Conservation (phyloP, 495 filamentous ascomycete species). For the Aspergillus diversus region DNA sequence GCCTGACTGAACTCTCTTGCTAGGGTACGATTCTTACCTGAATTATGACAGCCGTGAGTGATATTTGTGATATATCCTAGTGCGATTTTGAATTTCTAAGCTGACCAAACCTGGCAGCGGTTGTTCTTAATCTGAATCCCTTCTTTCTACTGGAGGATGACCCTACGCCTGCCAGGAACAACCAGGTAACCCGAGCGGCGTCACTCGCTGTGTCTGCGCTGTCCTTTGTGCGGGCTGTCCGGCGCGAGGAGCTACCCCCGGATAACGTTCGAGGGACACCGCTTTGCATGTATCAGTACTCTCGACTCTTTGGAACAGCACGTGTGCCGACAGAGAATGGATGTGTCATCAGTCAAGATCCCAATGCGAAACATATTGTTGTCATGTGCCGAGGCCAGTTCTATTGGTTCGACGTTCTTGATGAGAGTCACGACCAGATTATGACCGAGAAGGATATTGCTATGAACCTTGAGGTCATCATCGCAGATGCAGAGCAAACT, state of each 20-base stretch:
- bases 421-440: conserved; percentile 91
- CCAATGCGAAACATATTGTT: conserved; percentile 86
- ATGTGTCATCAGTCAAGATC: conserved; percentile 94
- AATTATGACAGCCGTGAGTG: conserved; percentile 88
- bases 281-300: conserved; percentile 97
- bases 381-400: conserved; percentile 95
- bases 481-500: conserved; percentile 85
- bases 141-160: conserved; percentile 99
- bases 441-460: conserved; percentile 96
- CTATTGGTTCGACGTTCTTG: conserved; percentile 98
- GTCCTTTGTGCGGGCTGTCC: conserved; percentile 89
- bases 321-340: conserved; percentile 93
- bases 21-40: conserved; percentile 98
- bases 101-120: conserved; percentile 51
- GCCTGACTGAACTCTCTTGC: conserved; percentile 15
- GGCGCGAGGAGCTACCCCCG: conserved; percentile 89
- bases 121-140: conserved; percentile 95
- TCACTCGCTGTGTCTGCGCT: conserved; percentile 89
- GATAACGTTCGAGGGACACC: conserved; percentile 83
- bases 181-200: conserved; percentile 93
- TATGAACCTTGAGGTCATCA: conserved; percentile 88
- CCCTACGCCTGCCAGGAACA: conserved; percentile 91
- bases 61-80: neutral
- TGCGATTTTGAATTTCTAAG: neutral
- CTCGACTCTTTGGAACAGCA: conserved; percentile 91